Conservation (phyloP, 495 filamentous ascomycete genomes). For the Corynascus novoguineensis region DNA sequence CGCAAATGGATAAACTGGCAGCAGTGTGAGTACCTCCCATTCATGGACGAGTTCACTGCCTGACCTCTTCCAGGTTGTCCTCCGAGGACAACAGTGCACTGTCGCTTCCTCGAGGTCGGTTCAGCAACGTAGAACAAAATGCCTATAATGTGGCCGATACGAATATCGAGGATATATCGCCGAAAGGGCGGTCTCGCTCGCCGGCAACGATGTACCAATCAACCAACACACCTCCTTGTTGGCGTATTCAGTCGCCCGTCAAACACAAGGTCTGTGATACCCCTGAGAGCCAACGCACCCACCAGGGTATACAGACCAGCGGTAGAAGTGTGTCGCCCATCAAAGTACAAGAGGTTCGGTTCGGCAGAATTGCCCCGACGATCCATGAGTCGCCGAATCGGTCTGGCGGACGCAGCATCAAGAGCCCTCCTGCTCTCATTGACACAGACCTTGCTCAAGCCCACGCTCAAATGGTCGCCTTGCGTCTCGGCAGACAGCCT, state of each 20-base stretch:
- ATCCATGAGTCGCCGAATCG: not conserved
- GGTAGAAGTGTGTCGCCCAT: slow-evolving; percentile 3
- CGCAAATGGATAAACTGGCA: slow-evolving; percentile 23
- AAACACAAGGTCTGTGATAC: slow-evolving; percentile 13
- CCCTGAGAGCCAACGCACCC: slow-evolving; percentile 8
- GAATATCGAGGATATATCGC: slow-evolving; percentile 4
- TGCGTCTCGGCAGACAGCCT: not conserved
- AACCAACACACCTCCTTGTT: slow-evolving; percentile 6
- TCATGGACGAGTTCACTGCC: not conserved
- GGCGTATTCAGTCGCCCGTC: slow-evolving; percentile 23
- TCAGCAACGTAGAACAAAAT: not conserved
- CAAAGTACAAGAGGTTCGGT: slow-evolving; percentile 2
- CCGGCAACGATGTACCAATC: slow-evolving; percentile 9
- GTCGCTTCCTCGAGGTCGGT: not conserved
- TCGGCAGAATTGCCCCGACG: not conserved
- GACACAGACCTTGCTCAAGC: slow-evolving; percentile 18
- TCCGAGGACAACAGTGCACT: slow-evolving; percentile 2
- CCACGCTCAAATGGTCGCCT: not conserved
- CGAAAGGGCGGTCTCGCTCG: slow-evolving; percentile 19
- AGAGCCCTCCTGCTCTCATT: slow-evolving; percentile 4
- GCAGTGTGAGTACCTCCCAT: slow-evolving; percentile 16
- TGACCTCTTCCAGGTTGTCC: slow-evolving; percentile 12
- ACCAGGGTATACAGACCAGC: not conserved
- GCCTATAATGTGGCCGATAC: not conserved
- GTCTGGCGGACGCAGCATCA: not conserved